Conservation (phyloP, 2,329 filamentous ascomycete species). For the Aaosphaeria arxii region DNA sequence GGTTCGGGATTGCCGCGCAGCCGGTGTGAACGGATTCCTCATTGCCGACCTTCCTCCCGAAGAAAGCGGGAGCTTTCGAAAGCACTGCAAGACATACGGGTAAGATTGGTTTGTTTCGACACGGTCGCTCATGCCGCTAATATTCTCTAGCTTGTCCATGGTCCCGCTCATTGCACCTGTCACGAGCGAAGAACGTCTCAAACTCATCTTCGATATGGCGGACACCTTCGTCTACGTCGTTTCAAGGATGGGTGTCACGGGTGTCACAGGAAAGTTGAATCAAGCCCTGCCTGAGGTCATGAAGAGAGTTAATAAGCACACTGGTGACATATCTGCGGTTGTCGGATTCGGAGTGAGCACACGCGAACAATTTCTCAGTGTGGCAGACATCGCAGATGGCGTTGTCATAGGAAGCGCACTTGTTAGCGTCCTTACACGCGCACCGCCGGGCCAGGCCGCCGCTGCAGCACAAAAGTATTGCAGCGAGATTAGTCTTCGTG, state of each 20-base stretch:
- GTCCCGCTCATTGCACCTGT: conserved; percentile 94
- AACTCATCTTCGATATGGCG: conserved; percentile 90
- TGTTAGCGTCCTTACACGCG: conserved; percentile 73
- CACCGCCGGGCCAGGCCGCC: conserved; percentile 62
- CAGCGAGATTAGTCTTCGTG: conserved; percentile 60
- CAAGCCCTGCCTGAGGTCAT: conserved; percentile 78
- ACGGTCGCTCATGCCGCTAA: conserved; percentile 4
- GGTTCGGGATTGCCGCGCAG: conserved; percentile 76
- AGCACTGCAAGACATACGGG: conserved; percentile 75
- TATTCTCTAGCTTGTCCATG: conserved; percentile 69
- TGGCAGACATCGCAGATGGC: conserved; percentile 82
- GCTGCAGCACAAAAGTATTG: conserved; percentile 85
- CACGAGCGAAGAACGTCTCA: conserved; percentile 91
- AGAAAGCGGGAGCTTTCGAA: conserved; percentile 89
- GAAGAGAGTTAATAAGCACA: conserved; percentile 84
- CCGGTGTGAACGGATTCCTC: conserved; percentile 93
- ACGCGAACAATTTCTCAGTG: conserved; percentile 84
- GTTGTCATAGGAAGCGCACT: conserved; percentile 97
- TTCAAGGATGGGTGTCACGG: conserved; percentile 94
- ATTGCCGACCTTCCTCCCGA: conserved; percentile 94
- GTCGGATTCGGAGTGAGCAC: conserved; percentile 97
- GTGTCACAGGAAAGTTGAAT: conserved; percentile 80
- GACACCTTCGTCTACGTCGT: conserved; percentile 99
- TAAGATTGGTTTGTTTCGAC: conserved; percentile 41
- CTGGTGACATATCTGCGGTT: conserved; percentile 83